phyloP scores from a whole-genome alignment of 2,329 filamentous ascomycete genomes.

The Neofusicoccum cordaticola region DNA sequence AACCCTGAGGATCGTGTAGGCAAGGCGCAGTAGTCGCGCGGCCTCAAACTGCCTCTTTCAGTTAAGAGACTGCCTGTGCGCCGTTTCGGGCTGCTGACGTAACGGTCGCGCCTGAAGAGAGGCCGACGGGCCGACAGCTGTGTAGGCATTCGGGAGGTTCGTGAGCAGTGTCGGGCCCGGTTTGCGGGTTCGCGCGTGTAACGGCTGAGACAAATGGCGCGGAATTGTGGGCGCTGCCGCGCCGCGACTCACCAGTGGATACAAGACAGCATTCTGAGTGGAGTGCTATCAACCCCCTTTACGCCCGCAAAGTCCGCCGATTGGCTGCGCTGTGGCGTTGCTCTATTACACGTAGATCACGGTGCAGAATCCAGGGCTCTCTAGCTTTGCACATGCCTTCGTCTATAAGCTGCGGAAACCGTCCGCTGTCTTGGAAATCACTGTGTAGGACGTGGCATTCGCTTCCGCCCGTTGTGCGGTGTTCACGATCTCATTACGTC shows the following conservation, averaged over 20 bases:
- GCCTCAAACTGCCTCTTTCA: conserved; percentile 9
- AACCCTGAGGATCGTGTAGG: not conserved
- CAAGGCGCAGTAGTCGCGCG: not conserved
- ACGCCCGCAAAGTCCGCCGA: not conserved
- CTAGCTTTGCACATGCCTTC: too few species aligned
- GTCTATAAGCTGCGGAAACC: too few species aligned
- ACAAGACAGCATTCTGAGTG: not conserved
- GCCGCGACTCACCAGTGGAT: too few species aligned
- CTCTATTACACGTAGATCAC: too few species aligned
- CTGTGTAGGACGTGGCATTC: too few species aligned
- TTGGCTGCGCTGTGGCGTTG: too few species aligned
- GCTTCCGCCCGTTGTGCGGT: too few species aligned
- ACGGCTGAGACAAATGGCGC: not conserved
- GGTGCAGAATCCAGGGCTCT: too few species aligned
- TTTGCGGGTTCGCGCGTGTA: not conserved
- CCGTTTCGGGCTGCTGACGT: conserved; percentile 5
- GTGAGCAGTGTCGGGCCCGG: too few species aligned
- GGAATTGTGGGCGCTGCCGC: too few species aligned
- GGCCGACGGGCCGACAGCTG: not conserved
- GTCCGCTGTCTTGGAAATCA: too few species aligned
- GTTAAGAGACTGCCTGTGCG: conserved; percentile 9
- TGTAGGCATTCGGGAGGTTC: not conserved
- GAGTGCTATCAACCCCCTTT: not conserved
- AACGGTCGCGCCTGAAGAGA: not conserved
- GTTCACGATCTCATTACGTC: too few species aligned